These are phyloP conservation scores for Penicillium decumbens DNA, from an alignment of 2,329 filamentous ascomycete species.

Conservation along the genomic window DNA sequence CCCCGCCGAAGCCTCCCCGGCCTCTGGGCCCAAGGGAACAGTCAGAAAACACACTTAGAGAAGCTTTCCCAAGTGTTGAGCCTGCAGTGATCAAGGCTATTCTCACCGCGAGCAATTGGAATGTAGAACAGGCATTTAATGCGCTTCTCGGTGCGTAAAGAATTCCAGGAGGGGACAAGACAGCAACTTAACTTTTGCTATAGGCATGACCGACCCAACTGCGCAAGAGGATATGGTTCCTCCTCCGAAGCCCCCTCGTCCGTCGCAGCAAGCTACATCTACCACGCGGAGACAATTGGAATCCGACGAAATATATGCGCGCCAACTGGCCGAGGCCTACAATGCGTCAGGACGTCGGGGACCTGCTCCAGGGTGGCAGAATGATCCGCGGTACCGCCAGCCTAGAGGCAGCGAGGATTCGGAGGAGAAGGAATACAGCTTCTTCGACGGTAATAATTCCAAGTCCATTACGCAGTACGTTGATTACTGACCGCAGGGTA, in stretches of 20 bases:
- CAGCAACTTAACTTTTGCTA: conserved; percentile 8
- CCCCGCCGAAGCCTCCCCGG: conserved; percentile 79
- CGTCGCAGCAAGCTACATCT: conserved; percentile 50
- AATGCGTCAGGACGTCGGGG: conserved; percentile 44
- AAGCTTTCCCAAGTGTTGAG: conserved; percentile 88
- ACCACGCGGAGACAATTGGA: conserved; percentile 74
- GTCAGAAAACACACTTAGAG: conserved; percentile 80
- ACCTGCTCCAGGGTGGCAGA: conserved; percentile 30
- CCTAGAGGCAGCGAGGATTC: conserved; percentile 54
- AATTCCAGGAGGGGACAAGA: not conserved
- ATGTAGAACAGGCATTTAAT: conserved; percentile 91
- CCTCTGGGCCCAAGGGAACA: conserved; percentile 77
- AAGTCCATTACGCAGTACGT: not conserved
- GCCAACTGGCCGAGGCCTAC: conserved; percentile 89
- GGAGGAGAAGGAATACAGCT: conserved; percentile 75
- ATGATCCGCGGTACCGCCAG: conserved; percentile 38
- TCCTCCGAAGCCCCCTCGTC: conserved; percentile 77
- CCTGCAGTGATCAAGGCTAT: conserved; percentile 77
- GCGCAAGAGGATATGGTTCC: conserved; percentile 59
- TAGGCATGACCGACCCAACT: conserved; percentile 76
- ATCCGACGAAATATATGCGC: conserved; percentile 84
- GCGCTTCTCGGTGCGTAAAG: conserved; percentile 68
- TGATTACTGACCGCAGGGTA: not conserved
- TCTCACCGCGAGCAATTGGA: conserved; percentile 75
- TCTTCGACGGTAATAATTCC: conserved; percentile 64